A percentile compares a stretch with the other conserved stretches of the same genome.
Evolutionary conservation across 345 rosid genomes (phyloP).

Genomic region (Salix purpurea): DNA sequence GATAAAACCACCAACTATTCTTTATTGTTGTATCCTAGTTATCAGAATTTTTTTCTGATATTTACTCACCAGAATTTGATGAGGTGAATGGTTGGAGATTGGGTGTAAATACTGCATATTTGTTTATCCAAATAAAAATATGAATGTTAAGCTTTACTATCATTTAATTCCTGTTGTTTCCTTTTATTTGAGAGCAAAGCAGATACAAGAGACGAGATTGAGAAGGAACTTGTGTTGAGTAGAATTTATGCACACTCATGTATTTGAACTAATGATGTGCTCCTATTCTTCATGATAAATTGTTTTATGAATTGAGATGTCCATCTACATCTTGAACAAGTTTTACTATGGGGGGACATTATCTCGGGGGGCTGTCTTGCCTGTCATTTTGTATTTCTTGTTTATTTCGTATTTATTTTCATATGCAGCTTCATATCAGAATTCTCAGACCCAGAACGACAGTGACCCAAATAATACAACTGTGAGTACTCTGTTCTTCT

Average conservation of each 20-base stretch:
- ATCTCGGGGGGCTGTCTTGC: background rate
- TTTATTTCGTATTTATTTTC: constrained; percentile 19
- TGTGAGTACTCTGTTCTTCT: constrained; percentile 46
- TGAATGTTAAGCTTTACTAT: background rate
- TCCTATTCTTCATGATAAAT: too few species aligned
- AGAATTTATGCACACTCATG: too few species aligned
- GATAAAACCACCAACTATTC: too few species aligned
- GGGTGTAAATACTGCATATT: too few species aligned
- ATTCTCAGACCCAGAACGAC: constrained; percentile 53
- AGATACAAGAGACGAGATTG: background rate
- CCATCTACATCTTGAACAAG: background rate
- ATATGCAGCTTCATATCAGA: constrained; percentile 78
- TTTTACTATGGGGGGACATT: background rate
- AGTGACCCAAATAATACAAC: constrained; percentile 87
- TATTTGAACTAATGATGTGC: too few species aligned
- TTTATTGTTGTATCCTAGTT: background rate
- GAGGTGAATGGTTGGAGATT: too few species aligned
- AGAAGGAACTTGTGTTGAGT: background rate
- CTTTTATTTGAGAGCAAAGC: background rate
- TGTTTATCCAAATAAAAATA: background rate
- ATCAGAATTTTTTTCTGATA: background rate
- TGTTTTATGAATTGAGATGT: background rate
- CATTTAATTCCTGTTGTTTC: background rate
- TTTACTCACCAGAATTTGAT: background rate
- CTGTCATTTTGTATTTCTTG: background rate